Percentiles rank a stretch among this genome's conserved stretches.
Conservation (phyloP, 106 monocot genomes). For the Acorus calamus region DNA sequence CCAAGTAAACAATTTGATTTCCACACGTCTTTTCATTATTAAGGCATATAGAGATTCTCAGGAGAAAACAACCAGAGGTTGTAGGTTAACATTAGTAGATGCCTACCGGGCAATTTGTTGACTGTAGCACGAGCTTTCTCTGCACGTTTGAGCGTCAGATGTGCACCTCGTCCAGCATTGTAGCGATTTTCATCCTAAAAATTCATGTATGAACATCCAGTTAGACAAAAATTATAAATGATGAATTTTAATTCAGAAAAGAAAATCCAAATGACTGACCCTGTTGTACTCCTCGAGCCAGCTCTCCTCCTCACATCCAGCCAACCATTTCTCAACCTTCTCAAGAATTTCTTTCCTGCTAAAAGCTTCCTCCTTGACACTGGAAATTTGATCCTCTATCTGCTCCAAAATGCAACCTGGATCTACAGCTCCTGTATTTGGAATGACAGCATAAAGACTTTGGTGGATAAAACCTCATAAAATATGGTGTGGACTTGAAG, state of each 20-base stretch:
- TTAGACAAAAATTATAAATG: too few relatives aligned
- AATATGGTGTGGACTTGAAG: too few relatives aligned
- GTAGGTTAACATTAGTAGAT: background rate
- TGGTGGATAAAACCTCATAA: background rate
- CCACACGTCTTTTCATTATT: too few relatives aligned
- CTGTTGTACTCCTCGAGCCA: slow-evolving; percentile 86
- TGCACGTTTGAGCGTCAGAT: slow-evolving; percentile 47
- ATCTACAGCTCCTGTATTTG: slow-evolving; percentile 35
- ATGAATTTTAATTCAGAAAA: background rate
- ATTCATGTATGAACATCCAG: too few relatives aligned
- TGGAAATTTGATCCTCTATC: slow-evolving; percentile 50
- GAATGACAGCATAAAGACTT: background rate
- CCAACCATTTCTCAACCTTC: slow-evolving; percentile 61
- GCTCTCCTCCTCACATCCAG: slow-evolving; percentile 63
- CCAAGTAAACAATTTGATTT: background rate
- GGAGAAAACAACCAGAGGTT: background rate
- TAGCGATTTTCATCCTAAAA: slow-evolving; percentile 55
- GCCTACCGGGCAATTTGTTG: slow-evolving; percentile 71
- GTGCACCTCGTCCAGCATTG: slow-evolving; percentile 62
- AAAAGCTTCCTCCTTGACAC: slow-evolving; percentile 56
- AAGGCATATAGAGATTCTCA: background rate
- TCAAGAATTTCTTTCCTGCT: slow-evolving; percentile 80
- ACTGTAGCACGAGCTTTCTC: slow-evolving; percentile 77
- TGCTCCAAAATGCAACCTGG: slow-evolving; percentile 41
- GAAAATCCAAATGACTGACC: slow-evolving; percentile 25